Evolutionary conservation across 768 basidiomycete genomes (phyloP).

Genomic region (Chalciporus piperatus): DNA sequence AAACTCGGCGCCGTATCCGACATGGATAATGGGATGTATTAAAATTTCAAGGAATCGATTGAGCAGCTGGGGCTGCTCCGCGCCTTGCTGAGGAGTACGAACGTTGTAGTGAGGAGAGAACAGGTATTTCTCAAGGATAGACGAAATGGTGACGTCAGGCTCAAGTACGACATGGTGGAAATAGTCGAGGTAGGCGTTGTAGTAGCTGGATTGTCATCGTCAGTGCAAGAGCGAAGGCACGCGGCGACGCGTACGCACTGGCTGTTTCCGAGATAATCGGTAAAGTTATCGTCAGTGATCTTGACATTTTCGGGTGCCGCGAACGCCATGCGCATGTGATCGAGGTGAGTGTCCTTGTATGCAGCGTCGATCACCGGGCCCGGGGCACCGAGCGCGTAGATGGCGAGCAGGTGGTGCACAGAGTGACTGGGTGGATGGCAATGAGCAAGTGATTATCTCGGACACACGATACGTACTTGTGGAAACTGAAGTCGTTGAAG

Average conservation of each 20-base stretch:
- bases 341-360: conserved; percentile 39
- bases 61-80: conserved; percentile 53
- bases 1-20: conserved; percentile 65
- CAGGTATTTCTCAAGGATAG: conserved; percentile 57
- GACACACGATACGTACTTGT: conserved; percentile 23
- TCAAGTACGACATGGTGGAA: conserved; percentile 30
- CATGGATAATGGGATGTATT: conserved; percentile 64
- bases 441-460: not conserved
- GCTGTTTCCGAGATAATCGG: conserved; percentile 30
- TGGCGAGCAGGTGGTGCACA: conserved; percentile 54
- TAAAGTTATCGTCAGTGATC: conserved; percentile 24
- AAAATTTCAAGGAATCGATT: conserved; percentile 57
- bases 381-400: conserved; percentile 60
- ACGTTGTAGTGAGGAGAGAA: conserved; percentile 54
- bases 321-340: conserved; percentile 36
- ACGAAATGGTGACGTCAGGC: conserved; percentile 28
- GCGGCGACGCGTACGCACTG: conserved; percentile 18
- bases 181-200: conserved; percentile 33
- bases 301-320: conserved; percentile 19
- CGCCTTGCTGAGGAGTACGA: conserved; percentile 23
- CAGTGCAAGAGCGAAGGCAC: not conserved
- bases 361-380: conserved; percentile 39
- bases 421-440: conserved; percentile 43
- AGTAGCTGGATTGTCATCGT: conserved; percentile 20
- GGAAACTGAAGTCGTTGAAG: conserved; percentile 42